These are phyloP conservation scores for Lobosporangium transversale DNA, from an alignment of 192 early-diverging fungal species.

Conservation along the genomic window DNA sequence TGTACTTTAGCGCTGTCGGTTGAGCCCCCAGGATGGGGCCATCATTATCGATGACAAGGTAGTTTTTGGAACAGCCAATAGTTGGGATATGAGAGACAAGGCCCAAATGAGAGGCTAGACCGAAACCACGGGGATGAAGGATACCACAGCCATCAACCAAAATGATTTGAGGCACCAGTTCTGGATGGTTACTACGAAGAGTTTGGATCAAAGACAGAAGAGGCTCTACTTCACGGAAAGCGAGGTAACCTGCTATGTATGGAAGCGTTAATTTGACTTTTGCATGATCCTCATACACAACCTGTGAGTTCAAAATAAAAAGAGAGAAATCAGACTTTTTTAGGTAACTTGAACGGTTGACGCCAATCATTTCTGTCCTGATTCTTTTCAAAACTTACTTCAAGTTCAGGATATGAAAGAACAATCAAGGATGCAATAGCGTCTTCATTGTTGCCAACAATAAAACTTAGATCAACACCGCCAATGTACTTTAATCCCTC, in stretches of 20 bases:
- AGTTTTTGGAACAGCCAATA: slow-evolving; percentile 92
- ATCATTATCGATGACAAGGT: slow-evolving; percentile 79
- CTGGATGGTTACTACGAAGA: slow-evolving; percentile 59
- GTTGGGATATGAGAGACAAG: slow-evolving; percentile 78
- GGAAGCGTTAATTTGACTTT: slow-evolving; percentile 74
- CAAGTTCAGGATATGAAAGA: slow-evolving; percentile 71
- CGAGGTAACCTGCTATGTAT: slow-evolving; percentile 92
- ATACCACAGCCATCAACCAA: slow-evolving; percentile 91
- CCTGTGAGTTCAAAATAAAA: slow-evolving; percentile 16
- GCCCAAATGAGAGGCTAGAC: slow-evolving; percentile 87
- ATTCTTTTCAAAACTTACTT: slow-evolving; percentile 34
- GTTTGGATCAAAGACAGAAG: slow-evolving; percentile 65
- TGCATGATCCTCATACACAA: slow-evolving; percentile 71
- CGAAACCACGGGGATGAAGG: slow-evolving; percentile 89
- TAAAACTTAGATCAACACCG: slow-evolving; percentile 84
- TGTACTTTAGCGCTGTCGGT: slow-evolving; percentile 61
- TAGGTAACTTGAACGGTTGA: neutral
- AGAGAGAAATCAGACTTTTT: neutral
- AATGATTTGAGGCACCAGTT: slow-evolving; percentile 79
- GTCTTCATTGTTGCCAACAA: slow-evolving; percentile 55
- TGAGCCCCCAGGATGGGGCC: slow-evolving; percentile 56
- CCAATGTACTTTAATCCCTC: slow-evolving; percentile 66
- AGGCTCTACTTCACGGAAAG: slow-evolving; percentile 85
- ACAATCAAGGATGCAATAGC: slow-evolving; percentile 83
- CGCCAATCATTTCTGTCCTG: neutral